Evolutionary conservation across 129 eudicot genomes (phyloP), one percentile per base, ranked within the genome.

Genomic region (Flaveria robusta): DNA sequence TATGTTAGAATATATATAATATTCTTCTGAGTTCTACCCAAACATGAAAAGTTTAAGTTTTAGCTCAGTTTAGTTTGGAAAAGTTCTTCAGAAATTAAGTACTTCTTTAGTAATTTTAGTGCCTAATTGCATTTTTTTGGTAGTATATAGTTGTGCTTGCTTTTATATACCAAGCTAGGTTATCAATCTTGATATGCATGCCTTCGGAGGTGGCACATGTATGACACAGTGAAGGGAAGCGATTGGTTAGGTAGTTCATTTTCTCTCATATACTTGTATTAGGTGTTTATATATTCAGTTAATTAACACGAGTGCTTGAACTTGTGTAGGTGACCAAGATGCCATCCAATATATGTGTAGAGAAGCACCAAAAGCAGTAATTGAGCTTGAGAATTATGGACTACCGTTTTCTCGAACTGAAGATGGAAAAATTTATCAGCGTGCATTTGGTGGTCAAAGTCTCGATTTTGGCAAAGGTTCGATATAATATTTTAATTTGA

Each of bases 401-500:
- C 77, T 94, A 27, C 96, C 97, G 24, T 94, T 94, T 83, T 94
- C 99, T 64, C 86, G 99, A 73, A 94, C 99, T 51, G 97, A 94
- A 79, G 97, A 94, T 42, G 99, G 99, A 78, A 94, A 89, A 74
- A 94, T 94, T 66, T 94, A 94, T 80, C 97, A 94, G 66, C 97
- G 97, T 60, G 97, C 99, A 69, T 94, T 94, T 87, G 99, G 99
- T 79, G 99, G 99, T 79, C 97, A 94, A 79, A 94, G 99, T 81
- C 84, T 94, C 20, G 86, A 94, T 71, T 94, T 94, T 79, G 99
- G 99, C 65, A 94, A 94, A 87, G 99, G 97, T 89, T 34, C 45
- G 81, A 56, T 24, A 34, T 51, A 11, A 27, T 75, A 41, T 14
- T 7, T 49, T 9, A 54, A 10, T 52, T 50, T 15, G 27, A 20